Percentiles rank a stretch among this genome's conserved stretches.
Conservation (phyloP, 1,284 basidiomycete genomes). For the Tylopilus sp. region DNA sequence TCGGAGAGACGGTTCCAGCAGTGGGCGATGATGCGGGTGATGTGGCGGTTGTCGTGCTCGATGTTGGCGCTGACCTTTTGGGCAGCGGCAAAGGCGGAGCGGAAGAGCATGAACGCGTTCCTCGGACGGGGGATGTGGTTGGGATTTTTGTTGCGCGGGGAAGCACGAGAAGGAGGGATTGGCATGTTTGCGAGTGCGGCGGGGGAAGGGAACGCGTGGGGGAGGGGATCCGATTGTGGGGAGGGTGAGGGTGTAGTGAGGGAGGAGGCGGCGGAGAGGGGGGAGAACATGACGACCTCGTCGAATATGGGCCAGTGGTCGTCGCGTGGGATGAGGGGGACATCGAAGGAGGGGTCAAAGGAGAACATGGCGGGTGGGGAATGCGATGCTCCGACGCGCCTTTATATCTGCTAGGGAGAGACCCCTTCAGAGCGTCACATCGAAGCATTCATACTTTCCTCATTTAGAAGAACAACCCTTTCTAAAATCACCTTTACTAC, state of each 20-base stretch:
- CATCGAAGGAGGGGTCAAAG: constrained; percentile 8
- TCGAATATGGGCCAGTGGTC: constrained; percentile 29
- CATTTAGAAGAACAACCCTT: constrained; percentile 18
- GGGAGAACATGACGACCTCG: constrained; percentile 13
- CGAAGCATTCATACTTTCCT: constrained; percentile 6
- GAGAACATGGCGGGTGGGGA: constrained; percentile 8
- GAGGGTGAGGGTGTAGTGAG: constrained; percentile 12
- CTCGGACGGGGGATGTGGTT: constrained; percentile 65
- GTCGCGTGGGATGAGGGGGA: constrained; percentile 17
- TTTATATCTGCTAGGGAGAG: constrained; percentile 24
- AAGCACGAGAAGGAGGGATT: constrained; percentile 26
- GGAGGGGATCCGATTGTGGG: constrained; percentile 2
- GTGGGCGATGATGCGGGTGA: constrained; percentile 52
- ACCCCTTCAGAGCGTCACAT: constrained; percentile 29
- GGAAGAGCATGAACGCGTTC: constrained; percentile 84
- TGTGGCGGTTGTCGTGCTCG: constrained; percentile 55
- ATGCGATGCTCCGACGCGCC: constrained; percentile 1
- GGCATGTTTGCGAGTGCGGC: constrained; percentile 27
- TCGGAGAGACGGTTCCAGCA: constrained; percentile 51
- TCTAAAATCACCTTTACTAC: constrained; percentile 28
- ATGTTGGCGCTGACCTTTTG: constrained; percentile 40
- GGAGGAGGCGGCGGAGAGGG: constrained; percentile 8
- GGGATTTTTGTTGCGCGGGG: constrained; percentile 32
- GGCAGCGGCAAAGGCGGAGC: constrained; percentile 61
- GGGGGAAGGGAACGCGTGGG: constrained; percentile 12